Evolutionary conservation across 345 rosid genomes (phyloP).

Genomic region (Pugionium cornutum): DNA sequence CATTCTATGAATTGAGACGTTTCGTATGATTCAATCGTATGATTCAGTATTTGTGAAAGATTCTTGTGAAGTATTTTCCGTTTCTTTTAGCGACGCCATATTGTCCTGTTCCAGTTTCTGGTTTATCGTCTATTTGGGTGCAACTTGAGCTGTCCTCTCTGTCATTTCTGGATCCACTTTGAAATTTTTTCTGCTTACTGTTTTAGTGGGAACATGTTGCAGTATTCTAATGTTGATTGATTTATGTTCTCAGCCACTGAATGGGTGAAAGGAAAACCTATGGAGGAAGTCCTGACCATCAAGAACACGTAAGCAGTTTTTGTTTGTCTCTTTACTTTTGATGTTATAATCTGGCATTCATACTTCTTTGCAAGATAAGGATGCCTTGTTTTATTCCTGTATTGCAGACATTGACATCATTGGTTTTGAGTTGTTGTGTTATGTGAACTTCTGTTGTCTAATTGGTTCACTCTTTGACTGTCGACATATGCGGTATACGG

Average conservation of each 20-base stretch:
- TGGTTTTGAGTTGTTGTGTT: background rate
- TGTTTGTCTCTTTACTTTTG: slow-evolving; percentile 1
- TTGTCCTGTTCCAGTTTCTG: background rate
- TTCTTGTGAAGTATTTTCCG: background rate
- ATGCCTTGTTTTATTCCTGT: slow-evolving; percentile 1
- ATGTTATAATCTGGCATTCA: background rate
- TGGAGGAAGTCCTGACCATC: slow-evolving; percentile 86
- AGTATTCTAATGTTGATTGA: slow-evolving; percentile 1
- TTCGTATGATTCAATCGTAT: background rate
- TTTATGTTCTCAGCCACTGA: slow-evolving; percentile 63
- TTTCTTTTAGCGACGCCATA: background rate
- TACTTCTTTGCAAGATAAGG: background rate
- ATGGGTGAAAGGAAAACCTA: slow-evolving; percentile 96
- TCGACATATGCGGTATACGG: background rate
- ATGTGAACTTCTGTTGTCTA: background rate
- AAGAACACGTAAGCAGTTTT: slow-evolving; percentile 76
- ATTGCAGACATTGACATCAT: background rate
- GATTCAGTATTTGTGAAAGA: background rate
- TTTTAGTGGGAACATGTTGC: background rate
- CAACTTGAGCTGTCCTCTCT: background rate
- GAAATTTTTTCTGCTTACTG: background rate
- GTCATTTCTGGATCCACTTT: background rate
- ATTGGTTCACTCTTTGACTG: slow-evolving; percentile 2
- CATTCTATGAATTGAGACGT: background rate
- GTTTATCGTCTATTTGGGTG: background rate